Base-by-base conservation (phyloP, 306 rosid genomes). In the Herpetospermum pedunculosum region DNA sequence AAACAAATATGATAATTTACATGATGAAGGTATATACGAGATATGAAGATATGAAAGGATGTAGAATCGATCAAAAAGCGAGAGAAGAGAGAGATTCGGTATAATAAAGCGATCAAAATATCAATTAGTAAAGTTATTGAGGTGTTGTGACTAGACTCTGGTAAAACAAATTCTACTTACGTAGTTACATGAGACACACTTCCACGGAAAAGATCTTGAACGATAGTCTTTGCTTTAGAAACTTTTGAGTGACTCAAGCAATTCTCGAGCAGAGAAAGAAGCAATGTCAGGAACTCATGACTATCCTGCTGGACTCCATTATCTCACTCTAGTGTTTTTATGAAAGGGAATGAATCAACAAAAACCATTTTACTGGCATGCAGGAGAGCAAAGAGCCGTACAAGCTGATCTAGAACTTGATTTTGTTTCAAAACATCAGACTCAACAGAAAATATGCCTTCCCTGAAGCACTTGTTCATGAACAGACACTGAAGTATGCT, bases 231-330 rank as follows among this genome's bases (percentile, higher is more conserved):
- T 79, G 97, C 89, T 77, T 80, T 84, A 38, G 92, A 74, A 81
- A 88, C 83, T 73, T 84, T 78, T 9, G 96, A 94, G 70, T 82
- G 85, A 67, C 88, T 84, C 54, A 94, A 82, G 82, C 95, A 91
- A 26, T 82, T 87, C 79, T 94, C 98, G 48, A 94, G 92, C 84
- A 91, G 81, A 54, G 95, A 91, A 57, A 94, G 87, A 76, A 94
- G 96, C 85, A 94, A 83, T 9, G 97, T 94, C 72, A 94, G 80
- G 79, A 94, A 94, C 83, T 94, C 98, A 26, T 94, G 98, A 84
- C 97, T 91, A 80, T 94, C 98, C 83, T 94, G 98, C 76, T 94
- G 98, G 76, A 94, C 98, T 77, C 96, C 96, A 81, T 94, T 94
- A 85, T 94, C 98, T 74, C 91, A 81, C 83, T 94, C 97, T 78